A percentile compares a stretch with the other conserved stretches of the same genome.
phyloP scores from a whole-genome alignment of 345 rosid species.

The Citrus reticulata region DNA sequence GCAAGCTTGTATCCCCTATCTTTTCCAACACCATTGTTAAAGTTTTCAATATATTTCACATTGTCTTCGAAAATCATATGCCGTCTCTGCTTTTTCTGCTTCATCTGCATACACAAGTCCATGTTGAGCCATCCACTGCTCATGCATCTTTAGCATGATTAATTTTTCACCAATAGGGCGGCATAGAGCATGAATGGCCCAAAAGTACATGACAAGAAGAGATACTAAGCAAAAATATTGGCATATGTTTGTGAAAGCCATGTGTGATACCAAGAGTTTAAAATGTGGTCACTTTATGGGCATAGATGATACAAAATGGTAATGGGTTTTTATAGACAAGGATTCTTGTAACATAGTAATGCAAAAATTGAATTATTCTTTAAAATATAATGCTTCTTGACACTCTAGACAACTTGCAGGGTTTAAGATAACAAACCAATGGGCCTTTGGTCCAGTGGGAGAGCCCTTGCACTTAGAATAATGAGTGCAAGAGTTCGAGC shows the following conservation, averaged over 20 bases:
- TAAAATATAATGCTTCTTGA: no score
- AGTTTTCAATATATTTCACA: conserved; percentile 22
- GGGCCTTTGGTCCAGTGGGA: no score
- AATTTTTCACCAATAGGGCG: conserved; percentile 7
- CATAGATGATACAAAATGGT: neutral
- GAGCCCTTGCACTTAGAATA: no score
- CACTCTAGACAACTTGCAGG: neutral
- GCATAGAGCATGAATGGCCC: conserved; percentile 3
- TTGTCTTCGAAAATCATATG: conserved; percentile 31
- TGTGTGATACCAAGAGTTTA: neutral
- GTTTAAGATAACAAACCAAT: neutral
- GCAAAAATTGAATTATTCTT: no score
- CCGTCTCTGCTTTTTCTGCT: conserved; percentile 24
- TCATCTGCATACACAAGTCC: conserved; percentile 22
- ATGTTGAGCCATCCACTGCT: conserved; percentile 31
- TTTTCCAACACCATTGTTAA: conserved; percentile 20
- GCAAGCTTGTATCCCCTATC: conserved; percentile 38
- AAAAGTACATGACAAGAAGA: conserved; percentile 14
- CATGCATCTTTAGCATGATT: conserved; percentile 20
- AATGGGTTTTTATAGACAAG: conserved; percentile 14
- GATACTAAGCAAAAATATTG: neutral
- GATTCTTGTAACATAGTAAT: neutral
- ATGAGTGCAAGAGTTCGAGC: no score
- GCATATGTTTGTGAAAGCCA: conserved; percentile 10
- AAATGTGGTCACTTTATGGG: neutral